phyloP scores from a whole-genome alignment of 169 alveolate species.

The Eimeria tenella region DNA sequence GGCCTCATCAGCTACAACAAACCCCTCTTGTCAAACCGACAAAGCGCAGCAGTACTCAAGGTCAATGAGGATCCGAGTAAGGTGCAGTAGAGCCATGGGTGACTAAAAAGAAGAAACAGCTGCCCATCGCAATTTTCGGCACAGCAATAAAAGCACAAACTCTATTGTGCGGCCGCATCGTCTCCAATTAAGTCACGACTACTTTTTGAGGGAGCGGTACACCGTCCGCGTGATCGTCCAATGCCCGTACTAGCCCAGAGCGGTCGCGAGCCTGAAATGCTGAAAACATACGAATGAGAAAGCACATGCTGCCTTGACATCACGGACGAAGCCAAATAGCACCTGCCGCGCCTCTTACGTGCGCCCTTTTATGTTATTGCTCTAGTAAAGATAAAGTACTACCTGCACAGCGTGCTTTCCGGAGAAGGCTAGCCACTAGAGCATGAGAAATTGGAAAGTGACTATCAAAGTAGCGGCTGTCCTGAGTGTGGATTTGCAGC shows the following conservation, averaged over 20 bases:
- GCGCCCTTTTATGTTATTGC: too few species aligned
- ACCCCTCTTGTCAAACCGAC: too few species aligned
- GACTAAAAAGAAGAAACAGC: conserved; percentile 25
- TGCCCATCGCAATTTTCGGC: background rate
- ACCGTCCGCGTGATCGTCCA: conserved; percentile 53
- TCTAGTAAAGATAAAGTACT: too few species aligned
- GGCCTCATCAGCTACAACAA: too few species aligned
- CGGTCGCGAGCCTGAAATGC: conserved; percentile 34
- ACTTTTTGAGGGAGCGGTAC: conserved; percentile 10
- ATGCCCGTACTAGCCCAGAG: conserved; percentile 22
- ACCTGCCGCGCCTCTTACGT: too few species aligned
- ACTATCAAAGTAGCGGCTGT: too few species aligned
- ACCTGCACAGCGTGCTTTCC: background rate
- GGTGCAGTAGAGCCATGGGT: background rate
- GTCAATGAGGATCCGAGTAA: too few species aligned
- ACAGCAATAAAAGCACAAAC: too few species aligned
- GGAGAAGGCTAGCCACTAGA: background rate
- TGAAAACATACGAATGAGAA: background rate
- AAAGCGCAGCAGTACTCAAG: too few species aligned
- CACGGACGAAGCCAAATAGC: too few species aligned
- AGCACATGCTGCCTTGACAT: background rate
- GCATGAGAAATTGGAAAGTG: too few species aligned
- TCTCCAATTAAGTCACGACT: conserved; percentile 26
- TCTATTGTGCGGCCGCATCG: background rate
- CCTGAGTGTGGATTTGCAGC: background rate